Conservation (phyloP, 257 asterid genomes). For the Parsonsia alboflavescens region DNA sequence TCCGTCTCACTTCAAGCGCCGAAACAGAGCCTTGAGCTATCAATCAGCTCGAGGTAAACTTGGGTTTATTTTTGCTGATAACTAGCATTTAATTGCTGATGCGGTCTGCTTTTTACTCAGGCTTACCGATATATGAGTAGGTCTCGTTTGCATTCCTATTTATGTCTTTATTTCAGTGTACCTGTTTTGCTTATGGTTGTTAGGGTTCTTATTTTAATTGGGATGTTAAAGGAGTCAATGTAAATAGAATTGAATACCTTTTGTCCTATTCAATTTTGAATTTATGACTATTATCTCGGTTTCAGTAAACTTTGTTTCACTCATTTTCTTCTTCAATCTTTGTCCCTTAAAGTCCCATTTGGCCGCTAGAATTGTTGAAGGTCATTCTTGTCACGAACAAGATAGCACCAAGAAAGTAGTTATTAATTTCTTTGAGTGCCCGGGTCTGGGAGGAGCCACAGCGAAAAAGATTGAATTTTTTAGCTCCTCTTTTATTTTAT, state of each 20-base stretch:
- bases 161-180: background rate
- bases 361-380: background rate
- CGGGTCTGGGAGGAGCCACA: background rate
- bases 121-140: background rate
- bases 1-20: background rate
- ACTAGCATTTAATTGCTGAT: background rate
- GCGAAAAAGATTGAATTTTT: background rate
- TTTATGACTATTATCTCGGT: background rate
- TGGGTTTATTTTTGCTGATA: background rate
- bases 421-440: background rate
- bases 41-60: constrained; percentile 6
- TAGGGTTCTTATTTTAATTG: constrained; percentile 1
- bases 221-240: background rate
- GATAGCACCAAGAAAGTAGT: background rate
- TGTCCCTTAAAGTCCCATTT: background rate
- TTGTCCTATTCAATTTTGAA: background rate
- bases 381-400: background rate
- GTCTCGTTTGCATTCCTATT: background rate
- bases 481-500: background rate
- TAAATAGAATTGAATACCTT: background rate
- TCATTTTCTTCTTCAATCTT: background rate
- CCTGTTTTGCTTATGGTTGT: background rate
- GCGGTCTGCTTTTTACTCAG: background rate
- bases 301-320: background rate
- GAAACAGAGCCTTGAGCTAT: background rate